A percentile compares a stretch with the other conserved stretches of the same genome.
These are phyloP conservation scores for Fremontodendron californicum DNA, from an alignment of 345 rosid genomes.

Conservation along the genomic window DNA sequence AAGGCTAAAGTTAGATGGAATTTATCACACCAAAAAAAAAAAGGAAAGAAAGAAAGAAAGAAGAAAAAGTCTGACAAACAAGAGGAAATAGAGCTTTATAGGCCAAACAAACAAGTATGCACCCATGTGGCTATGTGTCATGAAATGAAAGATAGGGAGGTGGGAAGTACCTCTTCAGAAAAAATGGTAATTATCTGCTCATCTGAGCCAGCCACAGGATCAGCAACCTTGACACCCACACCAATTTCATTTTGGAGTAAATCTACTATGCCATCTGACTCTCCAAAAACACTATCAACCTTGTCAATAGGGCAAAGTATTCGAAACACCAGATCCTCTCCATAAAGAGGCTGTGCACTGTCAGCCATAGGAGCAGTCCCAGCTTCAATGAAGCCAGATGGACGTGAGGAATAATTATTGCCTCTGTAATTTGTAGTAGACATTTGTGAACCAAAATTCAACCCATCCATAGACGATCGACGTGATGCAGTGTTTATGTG, in stretches of 20 bases:
- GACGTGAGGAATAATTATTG: conserved; percentile 48
- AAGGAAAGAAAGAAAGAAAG: no score
- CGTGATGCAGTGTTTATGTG: conserved; percentile 46
- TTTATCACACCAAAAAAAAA: no score
- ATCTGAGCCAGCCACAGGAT: conserved; percentile 78
- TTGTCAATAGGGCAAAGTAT: conserved; percentile 88
- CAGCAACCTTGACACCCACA: conserved; percentile 78
- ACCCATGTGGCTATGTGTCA: no score
- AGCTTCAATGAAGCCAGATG: conserved; percentile 50
- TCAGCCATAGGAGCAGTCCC: conserved; percentile 50
- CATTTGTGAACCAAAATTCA: conserved; percentile 50
- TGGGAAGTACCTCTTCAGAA: conserved; percentile 78
- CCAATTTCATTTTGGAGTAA: conserved; percentile 88
- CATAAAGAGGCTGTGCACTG: conserved; percentile 46
- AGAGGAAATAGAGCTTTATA: no score
- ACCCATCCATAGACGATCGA: conserved; percentile 52
- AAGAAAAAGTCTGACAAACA: no score
- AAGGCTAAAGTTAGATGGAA: neutral
- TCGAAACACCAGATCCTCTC: conserved; percentile 82
- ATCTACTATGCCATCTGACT: conserved; percentile 68
- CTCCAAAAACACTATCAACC: conserved; percentile 67
- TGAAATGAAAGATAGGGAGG: no score
- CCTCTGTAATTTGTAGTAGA: conserved; percentile 47
- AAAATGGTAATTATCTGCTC: conserved; percentile 80
- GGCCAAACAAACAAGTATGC: no score